Evolutionary conservation across 208 protist species (phyloP).

Genomic region (Crithidia acanthocephali): DNA sequence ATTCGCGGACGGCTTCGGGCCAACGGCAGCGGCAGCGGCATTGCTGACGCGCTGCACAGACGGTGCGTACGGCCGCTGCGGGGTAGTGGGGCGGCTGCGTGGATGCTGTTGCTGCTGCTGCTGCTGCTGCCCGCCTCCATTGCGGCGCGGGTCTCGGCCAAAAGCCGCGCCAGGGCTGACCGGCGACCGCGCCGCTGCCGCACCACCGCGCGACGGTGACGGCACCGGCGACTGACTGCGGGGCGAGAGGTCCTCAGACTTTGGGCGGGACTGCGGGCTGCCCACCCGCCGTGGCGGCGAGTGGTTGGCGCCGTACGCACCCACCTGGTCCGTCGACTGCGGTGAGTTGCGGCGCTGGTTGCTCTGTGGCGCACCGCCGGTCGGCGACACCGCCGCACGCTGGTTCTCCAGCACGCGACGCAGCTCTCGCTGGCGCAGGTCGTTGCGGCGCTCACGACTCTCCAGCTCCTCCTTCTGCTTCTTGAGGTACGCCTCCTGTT

Average conservation of each 20-base stretch:
- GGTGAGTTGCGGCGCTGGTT: slow-evolving; percentile 14
- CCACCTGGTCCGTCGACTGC: slow-evolving; percentile 4
- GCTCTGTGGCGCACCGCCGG: slow-evolving; percentile 28
- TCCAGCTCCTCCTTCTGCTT: slow-evolving; percentile 66
- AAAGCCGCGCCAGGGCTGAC: slow-evolving; percentile 18
- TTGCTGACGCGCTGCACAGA: slow-evolving; percentile 13
- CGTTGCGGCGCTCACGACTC: slow-evolving; percentile 49
- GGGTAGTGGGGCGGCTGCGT: slow-evolving; percentile 24
- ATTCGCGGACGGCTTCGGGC: background rate
- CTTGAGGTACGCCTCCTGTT: slow-evolving; percentile 85
- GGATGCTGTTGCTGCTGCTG: too few species aligned
- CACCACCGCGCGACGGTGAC: slow-evolving; percentile 13
- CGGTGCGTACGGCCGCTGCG: slow-evolving; percentile 13
- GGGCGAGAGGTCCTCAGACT: slow-evolving; percentile 14
- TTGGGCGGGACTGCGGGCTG: slow-evolving; percentile 17
- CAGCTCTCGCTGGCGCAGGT: slow-evolving; percentile 67
- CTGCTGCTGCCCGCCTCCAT: slow-evolving; percentile 4
- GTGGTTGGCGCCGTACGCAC: background rate
- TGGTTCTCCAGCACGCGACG: slow-evolving; percentile 71
- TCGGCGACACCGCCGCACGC: slow-evolving; percentile 35
- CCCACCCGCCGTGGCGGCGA: slow-evolving; percentile 8
- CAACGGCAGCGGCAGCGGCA: slow-evolving; percentile 4
- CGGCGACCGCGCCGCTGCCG: slow-evolving; percentile 17
- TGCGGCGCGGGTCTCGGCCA: slow-evolving; percentile 29
- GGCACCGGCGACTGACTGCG: slow-evolving; percentile 13